phyloP scores from a whole-genome alignment of 108 stramenopile genomes.

The Stephanodiscus minutulus region DNA sequence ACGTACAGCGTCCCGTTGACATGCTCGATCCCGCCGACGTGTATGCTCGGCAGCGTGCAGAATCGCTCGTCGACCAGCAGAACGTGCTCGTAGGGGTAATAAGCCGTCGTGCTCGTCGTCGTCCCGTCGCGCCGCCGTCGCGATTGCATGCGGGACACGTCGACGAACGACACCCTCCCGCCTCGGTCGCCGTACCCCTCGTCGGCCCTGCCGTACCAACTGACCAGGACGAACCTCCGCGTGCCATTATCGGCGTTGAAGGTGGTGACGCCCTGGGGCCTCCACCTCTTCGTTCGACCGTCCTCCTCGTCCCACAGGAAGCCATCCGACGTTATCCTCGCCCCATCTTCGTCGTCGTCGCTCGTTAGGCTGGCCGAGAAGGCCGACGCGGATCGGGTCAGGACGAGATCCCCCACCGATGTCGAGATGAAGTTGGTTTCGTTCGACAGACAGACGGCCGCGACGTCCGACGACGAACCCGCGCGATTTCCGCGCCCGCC shows the following conservation, averaged over 20 bases:
- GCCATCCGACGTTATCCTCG: constrained; percentile 3
- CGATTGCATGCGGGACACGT: constrained; percentile 19
- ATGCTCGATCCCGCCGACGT: constrained; percentile 34
- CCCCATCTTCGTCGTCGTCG: neutral
- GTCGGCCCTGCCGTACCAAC: constrained; percentile 36
- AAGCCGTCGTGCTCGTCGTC: too few species aligned
- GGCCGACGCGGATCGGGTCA: neutral
- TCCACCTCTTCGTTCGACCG: constrained; percentile 21
- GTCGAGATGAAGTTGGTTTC: neutral
- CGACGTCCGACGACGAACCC: too few species aligned
- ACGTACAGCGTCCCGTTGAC: constrained; percentile 26
- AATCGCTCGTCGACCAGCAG: constrained; percentile 31
- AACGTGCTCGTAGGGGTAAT: constrained; percentile 25
- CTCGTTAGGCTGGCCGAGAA: neutral
- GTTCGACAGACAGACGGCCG: neutral
- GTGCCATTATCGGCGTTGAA: neutral
- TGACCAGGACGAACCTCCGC: constrained; percentile 16
- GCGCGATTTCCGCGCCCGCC: too few species aligned
- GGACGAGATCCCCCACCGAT: neutral
- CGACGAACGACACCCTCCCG: constrained; percentile 30
- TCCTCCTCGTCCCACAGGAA: constrained; percentile 37
- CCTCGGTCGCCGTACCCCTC: constrained; percentile 31
- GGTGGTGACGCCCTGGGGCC: constrained; percentile 37
- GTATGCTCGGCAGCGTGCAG: constrained; percentile 35
- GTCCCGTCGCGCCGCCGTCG: neutral